Evolutionary conservation across 139 green algal genomes (phyloP), one percentile per base, ranked within the genome.

Genomic region (Picochlorum sp.): DNA sequence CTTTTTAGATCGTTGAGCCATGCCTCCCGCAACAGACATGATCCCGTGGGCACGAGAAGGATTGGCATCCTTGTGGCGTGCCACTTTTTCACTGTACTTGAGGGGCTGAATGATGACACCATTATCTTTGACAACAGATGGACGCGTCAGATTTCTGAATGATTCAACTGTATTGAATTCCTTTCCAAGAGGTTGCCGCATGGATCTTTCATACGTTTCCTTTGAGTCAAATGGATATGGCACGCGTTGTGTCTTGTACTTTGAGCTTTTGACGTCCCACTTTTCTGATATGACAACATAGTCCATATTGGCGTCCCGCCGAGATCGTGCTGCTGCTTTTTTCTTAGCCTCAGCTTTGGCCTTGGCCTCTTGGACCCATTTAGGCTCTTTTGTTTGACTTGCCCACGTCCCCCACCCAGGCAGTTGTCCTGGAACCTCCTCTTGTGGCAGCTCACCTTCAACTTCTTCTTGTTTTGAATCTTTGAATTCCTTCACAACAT

Each of bases 351-450:
- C 47, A 9, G 84, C 87, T 41, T 89, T 87, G 4, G 49, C 68
- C 45, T 81, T 74, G 1, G 81, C 87, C 5, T 82, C 75, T 9
- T 51, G 46, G 70, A 92, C 86, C 82, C 86, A 93, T 9, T 61
- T 47, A 1, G 87, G 89, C 62, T 91, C 84, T 9, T 80, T 77
- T 72, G 94, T 86, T 61, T 84, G 64, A 1, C 24, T 62, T 13
- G 74, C 72, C 92, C 92, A 98, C 28, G 68, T 74, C 28, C 92
- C 92, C 92, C 92, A 98, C 4, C 92, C 92, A 1, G 90, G 91
- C 58, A 96, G 58, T n/a, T 75, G 21, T 1, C 69, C 77, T 2
- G 80, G 76, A 34, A 74, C 74, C 32, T 92, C 80, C 45, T 67
- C 66, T 47, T 80, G 61, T 0, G 89, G 89, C 52, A 94, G 80